A percentile compares a stretch with the other conserved stretches of the same genome.
These are phyloP conservation scores for Calonectria fujianensis DNA, from an alignment of 2,329 filamentous ascomycete species.

Conservation along the genomic window DNA sequence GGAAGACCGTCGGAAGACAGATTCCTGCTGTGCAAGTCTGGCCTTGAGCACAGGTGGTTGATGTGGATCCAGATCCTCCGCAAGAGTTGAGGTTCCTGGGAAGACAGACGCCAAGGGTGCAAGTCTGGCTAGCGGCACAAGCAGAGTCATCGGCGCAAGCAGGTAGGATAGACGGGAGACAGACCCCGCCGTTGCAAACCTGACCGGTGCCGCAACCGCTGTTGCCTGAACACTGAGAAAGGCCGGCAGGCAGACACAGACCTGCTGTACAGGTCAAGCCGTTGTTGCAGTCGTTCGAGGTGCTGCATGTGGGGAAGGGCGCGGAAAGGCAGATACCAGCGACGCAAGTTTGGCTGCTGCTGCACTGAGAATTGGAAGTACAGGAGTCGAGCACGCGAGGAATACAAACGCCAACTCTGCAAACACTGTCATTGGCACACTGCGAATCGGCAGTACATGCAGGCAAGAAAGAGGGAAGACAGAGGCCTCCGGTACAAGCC, in stretches of 20 bases:
- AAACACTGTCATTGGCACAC: conserved; percentile 4
- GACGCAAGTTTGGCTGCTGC: conserved; percentile 2
- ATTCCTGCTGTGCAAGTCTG: conserved; percentile 32
- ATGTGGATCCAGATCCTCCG: not conserved
- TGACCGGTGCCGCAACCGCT: conserved; percentile 5
- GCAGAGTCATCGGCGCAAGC: not conserved
- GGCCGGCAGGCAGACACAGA: not conserved
- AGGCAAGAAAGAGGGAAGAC: conserved; percentile 21
- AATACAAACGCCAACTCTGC: conserved; percentile 27
- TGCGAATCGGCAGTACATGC: not conserved
- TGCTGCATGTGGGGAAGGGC: conserved; percentile 1
- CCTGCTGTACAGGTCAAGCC: not conserved
- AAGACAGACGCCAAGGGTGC: conserved; percentile 29
- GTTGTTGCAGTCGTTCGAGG: conserved; percentile 11
- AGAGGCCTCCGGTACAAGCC: conserved; percentile 20
- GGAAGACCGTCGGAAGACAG: conserved; percentile 18
- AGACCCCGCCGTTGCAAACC: conserved; percentile 23
- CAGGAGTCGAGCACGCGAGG: conserved; percentile 7
- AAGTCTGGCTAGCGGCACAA: not conserved
- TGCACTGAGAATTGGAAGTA: not conserved
- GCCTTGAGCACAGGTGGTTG: not conserved
- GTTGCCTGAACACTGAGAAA: not conserved
- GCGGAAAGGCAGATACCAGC: conserved; percentile 17
- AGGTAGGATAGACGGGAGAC: not conserved
- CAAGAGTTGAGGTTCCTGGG: conserved; percentile 16